A percentile compares a stretch with the other conserved stretches of the same genome.
phyloP scores from a whole-genome alignment of 441 rosid species.

The Pelargonium cotyledonis region DNA sequence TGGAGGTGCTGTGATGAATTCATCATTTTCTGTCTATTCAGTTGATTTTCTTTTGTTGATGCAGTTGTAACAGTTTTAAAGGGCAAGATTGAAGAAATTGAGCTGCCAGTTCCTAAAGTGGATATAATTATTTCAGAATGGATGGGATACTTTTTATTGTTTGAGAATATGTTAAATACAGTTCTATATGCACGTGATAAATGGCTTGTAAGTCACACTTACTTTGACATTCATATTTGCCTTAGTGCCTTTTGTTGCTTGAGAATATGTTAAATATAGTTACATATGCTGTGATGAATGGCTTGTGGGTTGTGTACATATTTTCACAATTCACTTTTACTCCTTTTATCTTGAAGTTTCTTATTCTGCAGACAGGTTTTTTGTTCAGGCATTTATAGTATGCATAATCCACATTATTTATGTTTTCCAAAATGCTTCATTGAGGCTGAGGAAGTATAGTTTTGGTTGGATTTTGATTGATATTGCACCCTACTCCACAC shows the following conservation, averaged over 20 bases:
- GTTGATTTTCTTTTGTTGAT: conserved; percentile 11
- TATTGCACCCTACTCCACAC: background rate
- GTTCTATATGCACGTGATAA: conserved; percentile 92
- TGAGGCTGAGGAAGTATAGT: background rate
- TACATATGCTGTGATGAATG: background rate
- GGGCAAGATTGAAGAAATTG: conserved; percentile 96
- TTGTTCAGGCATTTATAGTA: background rate
- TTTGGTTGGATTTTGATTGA: background rate
- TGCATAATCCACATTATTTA: background rate
- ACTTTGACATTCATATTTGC: background rate
- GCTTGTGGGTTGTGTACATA: background rate
- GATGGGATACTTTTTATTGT: conserved; percentile 98
- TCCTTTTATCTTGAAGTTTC: background rate
- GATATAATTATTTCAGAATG: conserved; percentile 97
- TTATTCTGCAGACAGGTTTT: background rate
- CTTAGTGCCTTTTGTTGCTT: background rate
- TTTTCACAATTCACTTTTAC: background rate
- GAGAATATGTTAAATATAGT: background rate
- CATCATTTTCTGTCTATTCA: background rate
- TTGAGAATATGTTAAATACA: conserved; percentile 89
- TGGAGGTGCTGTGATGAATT: conserved; percentile 7
- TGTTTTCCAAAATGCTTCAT: no score
- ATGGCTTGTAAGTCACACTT: conserved; percentile 79
- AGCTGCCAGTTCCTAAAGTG: conserved; percentile 78
- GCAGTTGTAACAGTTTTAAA: conserved; percentile 89